Evolutionary conservation across 2,329 filamentous ascomycete genomes (phyloP), one percentile per base, ranked within the genome.

Genomic region (Colletotrichum tropicicola): DNA sequence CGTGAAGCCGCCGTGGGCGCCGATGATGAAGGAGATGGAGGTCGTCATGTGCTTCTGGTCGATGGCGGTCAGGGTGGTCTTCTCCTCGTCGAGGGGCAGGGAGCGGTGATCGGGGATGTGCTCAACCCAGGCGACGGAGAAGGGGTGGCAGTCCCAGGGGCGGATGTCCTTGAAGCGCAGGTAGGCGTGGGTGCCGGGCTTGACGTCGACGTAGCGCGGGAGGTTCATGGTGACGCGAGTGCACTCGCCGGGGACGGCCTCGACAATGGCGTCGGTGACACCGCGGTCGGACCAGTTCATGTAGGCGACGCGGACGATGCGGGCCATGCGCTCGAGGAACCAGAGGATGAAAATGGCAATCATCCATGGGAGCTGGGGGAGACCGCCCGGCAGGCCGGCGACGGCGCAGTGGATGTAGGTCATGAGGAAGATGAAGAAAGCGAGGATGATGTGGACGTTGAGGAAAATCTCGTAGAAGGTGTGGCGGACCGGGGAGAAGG

Each of bases 401-500:
- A 92, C 82, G 45, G 87, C 83, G 71, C 93, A 89, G 80, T 98
- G 96, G 37, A 94, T 82, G 86, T 90, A 96, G 8, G 94, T 89
- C 72, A 89, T 90, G 60, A 87, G 82, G 53, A 98, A 86, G 49
- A 84, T 82, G 57, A 92, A 74, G 35, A 91, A 77, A 39, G 90
- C 93, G 53, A 97, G 80, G 37, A 92, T 77, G 70, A 97, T 94
- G 79, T 98, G 96, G 28, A 91, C 79, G 74, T 92, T 93, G 71
- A 98, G 86, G 80, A 99, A 99, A 1, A 93, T 97, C 80, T 99
- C 96, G 81, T 99, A 99, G 76, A 97, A 98, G 39, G 94, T 94
- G 77, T 98, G 95, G 66, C 96, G 90, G 54, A 99, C 74, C 0
- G 94, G 91, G 3, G 93, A 95, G 57, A 92, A 81, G 9, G 93